phyloP scores from a whole-genome alignment of 129 eudicot species.

The Pseudognaphalium luteoalbum region DNA sequence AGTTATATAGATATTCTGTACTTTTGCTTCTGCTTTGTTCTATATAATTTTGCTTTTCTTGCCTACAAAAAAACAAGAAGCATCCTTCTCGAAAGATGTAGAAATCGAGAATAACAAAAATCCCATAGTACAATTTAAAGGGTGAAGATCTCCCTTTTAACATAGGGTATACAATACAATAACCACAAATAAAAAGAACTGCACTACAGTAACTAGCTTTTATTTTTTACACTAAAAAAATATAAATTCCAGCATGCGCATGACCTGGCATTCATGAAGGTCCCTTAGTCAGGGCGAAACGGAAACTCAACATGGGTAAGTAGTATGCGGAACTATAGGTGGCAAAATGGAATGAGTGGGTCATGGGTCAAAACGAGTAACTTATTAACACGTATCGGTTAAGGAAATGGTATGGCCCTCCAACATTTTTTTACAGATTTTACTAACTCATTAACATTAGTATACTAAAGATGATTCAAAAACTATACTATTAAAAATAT shows the following conservation, averaged over 20 bases:
- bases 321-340: neutral
- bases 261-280: neutral
- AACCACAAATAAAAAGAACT: neutral
- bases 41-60: too few species aligned
- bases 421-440: neutral
- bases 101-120: neutral
- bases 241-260: neutral
- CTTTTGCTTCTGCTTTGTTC: too few species aligned
- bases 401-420: neutral
- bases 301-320: neutral
- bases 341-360: neutral
- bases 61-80: neutral
- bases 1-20: too few species aligned
- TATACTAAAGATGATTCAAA: neutral
- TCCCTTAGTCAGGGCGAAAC: neutral
- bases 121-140: constrained; percentile 1
- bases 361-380: too few species aligned
- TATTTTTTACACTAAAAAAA: neutral
- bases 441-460: neutral
- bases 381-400: neutral
- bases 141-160: constrained; percentile 1
- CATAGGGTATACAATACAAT: neutral
- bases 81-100: neutral
- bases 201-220: neutral
- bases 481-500: too few species aligned